Conservation (phyloP, 768 basidiomycete genomes). For the Tulasnella sp. region DNA sequence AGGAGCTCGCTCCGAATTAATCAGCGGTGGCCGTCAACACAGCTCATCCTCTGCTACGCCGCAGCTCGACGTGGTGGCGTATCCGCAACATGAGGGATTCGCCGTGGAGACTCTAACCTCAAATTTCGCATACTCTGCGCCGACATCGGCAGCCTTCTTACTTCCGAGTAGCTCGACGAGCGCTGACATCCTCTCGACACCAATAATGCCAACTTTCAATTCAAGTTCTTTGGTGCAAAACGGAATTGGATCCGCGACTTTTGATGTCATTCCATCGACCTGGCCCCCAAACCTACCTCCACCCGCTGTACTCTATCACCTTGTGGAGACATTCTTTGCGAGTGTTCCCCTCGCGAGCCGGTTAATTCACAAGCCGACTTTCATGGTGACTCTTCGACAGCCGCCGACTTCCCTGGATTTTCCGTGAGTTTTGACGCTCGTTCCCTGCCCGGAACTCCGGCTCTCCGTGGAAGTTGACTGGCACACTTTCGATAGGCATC, state of each 20-base stretch:
- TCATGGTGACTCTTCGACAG: constrained; percentile 3
- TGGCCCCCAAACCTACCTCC: constrained; percentile 26
- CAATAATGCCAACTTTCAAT: not conserved
- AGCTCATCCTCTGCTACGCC: not conserved
- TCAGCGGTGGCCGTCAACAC: not conserved
- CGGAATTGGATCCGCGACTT: not conserved
- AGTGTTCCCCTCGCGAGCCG: constrained; percentile 28
- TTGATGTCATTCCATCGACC: not conserved
- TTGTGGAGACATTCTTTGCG: constrained; percentile 33
- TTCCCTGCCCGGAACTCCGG: too few species aligned
- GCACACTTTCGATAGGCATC: not conserved
- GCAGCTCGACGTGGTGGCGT: too few species aligned
- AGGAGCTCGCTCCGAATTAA: not conserved
- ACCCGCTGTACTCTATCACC: constrained; percentile 21
- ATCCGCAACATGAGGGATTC: too few species aligned
- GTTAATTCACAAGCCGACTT: constrained; percentile 34
- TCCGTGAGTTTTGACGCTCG: constrained; percentile 15
- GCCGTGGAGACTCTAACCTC: too few species aligned
- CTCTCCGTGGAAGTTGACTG: too few species aligned
- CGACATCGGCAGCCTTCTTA: too few species aligned
- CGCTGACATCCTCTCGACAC: too few species aligned
- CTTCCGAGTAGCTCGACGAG: too few species aligned
- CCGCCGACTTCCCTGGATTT: constrained; percentile 11
- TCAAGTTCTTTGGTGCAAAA: not conserved
- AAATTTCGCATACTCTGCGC: too few species aligned